Evolutionary conservation across 177 flowering plant genomes (phyloP).

Genomic region (Telopea speciosissima): DNA sequence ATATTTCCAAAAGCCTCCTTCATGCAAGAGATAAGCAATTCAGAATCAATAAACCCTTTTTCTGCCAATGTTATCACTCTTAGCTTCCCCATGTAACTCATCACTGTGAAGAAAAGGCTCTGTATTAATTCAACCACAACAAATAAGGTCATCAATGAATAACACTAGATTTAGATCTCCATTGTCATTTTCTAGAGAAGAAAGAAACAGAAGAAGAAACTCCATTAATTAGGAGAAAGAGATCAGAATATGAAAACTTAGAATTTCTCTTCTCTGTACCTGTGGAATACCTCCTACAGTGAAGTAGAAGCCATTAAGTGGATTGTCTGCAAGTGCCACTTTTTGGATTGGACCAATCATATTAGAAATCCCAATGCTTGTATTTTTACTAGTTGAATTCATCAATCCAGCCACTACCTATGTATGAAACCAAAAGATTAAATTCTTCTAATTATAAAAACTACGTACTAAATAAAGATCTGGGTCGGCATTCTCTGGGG

Average conservation of each 20-base stretch:
- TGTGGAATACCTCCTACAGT: constrained; percentile 27
- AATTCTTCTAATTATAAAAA: too few relatives aligned
- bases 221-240: too few relatives aligned
- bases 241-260: background rate
- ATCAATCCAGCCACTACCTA: constrained; percentile 24
- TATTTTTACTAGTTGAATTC: constrained; percentile 19
- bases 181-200: too few relatives aligned
- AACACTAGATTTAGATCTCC: too few relatives aligned
- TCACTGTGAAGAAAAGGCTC: background rate
- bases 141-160: too few relatives aligned
- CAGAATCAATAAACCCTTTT: background rate
- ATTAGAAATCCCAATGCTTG: constrained; percentile 27
- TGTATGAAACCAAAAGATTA: background rate
- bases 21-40: background rate
- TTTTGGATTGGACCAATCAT: constrained; percentile 29
- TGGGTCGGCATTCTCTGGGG: too few relatives aligned
- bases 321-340: constrained; percentile 26
- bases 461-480: too few relatives aligned
- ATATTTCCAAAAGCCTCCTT: background rate
- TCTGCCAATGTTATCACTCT: background rate
- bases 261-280: constrained; percentile 16
- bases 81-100: background rate
- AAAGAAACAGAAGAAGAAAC: too few relatives aligned
- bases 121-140: background rate
- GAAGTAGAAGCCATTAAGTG: constrained; percentile 28